Evolutionary conservation across 805 yeast species (phyloP).

Genomic region (Candida fluviatilis): DNA sequence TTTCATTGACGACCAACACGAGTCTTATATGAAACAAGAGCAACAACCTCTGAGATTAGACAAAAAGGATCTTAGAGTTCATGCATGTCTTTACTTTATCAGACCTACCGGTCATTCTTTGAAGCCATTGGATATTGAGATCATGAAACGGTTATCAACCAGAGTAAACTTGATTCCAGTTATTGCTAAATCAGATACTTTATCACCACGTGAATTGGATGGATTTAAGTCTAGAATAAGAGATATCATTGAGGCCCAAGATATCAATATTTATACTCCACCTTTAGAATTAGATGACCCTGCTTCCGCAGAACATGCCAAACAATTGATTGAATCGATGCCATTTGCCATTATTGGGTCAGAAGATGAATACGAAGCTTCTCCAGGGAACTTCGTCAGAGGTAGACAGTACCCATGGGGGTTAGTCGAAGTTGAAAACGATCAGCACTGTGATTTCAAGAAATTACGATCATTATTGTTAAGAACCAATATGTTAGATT

Average conservation of each 20-base stretch:
- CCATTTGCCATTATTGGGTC: conserved; percentile 85
- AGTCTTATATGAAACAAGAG: conserved; percentile 83
- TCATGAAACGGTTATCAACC: conserved; percentile 76
- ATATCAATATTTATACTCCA: conserved; percentile 78
- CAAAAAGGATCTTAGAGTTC: conserved; percentile 80
- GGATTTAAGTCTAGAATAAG: conserved; percentile 73
- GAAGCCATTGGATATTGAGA: conserved; percentile 82
- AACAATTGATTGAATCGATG: conserved; percentile 75
- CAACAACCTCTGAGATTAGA: conserved; percentile 76
- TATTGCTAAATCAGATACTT: conserved; percentile 84
- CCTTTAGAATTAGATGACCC: conserved; percentile 73
- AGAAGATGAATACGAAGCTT: conserved; percentile 62
- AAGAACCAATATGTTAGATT: conserved; percentile 80
- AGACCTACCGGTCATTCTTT: conserved; percentile 89
- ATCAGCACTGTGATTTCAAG: conserved; percentile 79
- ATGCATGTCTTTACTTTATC: conserved; percentile 84
- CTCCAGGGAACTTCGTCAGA: conserved; percentile 59
- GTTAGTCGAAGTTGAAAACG: conserved; percentile 81
- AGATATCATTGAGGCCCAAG: conserved; percentile 78
- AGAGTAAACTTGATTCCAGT: conserved; percentile 87
- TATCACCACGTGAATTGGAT: conserved; percentile 65
- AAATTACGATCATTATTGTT: conserved; percentile 73
- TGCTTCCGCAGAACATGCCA: conserved; percentile 75
- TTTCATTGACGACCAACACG: conserved; percentile 89
- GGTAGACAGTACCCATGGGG: conserved; percentile 95